phyloP scores from a whole-genome alignment of 1,284 basidiomycete genomes.

The Cryptococcus floricola region DNA sequence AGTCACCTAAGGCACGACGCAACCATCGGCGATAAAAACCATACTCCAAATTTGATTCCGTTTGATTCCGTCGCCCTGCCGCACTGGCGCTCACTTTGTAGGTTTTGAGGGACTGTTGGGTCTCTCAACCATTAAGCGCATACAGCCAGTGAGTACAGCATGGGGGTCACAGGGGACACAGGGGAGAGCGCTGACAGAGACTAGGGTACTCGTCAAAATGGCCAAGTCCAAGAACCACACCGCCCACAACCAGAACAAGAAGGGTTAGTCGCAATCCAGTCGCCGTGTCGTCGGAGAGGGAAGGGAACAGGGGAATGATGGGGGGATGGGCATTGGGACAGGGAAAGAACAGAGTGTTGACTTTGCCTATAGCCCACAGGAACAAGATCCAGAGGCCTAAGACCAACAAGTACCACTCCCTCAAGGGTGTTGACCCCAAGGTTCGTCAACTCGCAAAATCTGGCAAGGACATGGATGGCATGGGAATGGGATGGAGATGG shows the following conservation, averaged over 20 bases:
- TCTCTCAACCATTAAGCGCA: not conserved
- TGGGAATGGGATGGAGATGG: not conserved
- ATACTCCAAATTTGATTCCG: not conserved
- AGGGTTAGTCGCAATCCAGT: conserved; percentile 37
- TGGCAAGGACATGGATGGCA: not conserved
- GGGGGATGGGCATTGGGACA: not conserved
- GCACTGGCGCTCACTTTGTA: too few relatives aligned
- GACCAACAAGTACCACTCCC: conserved; percentile 71
- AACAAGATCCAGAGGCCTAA: conserved; percentile 89
- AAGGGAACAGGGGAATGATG: not conserved
- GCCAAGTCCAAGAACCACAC: conserved; percentile 60
- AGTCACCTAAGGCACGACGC: too few relatives aligned
- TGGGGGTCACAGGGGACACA: not conserved
- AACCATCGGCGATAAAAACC: not conserved
- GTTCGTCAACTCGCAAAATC: conserved; percentile 25
- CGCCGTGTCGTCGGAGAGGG: too few relatives aligned
- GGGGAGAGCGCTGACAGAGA: not conserved
- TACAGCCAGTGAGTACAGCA: not conserved
- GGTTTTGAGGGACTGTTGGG: too few relatives aligned
- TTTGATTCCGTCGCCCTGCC: too few relatives aligned
- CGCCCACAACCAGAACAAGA: conserved; percentile 75
- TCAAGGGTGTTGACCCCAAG: conserved; percentile 71
- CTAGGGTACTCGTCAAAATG: conserved; percentile 41
- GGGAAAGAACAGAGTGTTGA: not conserved
- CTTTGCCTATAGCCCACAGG: conserved; percentile 65